Conservation (phyloP, 495 filamentous ascomycete species). For the Opeltia flavorubescens region DNA sequence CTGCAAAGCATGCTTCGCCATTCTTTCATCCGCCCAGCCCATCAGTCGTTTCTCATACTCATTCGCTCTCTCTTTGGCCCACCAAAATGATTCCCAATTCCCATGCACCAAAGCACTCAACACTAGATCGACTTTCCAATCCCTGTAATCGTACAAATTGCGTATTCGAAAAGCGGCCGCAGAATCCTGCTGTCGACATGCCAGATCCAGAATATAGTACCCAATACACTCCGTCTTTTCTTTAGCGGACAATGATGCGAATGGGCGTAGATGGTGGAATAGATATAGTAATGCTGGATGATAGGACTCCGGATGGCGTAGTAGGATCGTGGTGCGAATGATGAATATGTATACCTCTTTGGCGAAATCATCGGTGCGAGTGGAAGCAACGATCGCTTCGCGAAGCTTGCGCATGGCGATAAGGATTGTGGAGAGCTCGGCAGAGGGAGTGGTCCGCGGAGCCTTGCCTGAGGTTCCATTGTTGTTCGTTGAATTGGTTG, state of each 20-base stretch:
- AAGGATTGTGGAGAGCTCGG: constrained; percentile 44
- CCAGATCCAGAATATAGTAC: constrained; percentile 77
- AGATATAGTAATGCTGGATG: constrained; percentile 73
- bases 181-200: constrained; percentile 69
- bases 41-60: constrained; percentile 62
- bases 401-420: constrained; percentile 81
- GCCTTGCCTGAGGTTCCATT: constrained; percentile 14
- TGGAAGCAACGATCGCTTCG: constrained; percentile 67
- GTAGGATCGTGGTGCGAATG: constrained; percentile 56
- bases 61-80: constrained; percentile 55
- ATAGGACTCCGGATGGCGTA: constrained; percentile 73
- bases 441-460: constrained; percentile 23
- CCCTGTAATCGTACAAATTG: constrained; percentile 37
- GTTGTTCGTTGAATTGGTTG: constrained; percentile 1
- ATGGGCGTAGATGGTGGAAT: constrained; percentile 52
- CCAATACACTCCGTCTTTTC: constrained; percentile 65
- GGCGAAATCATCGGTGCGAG: constrained; percentile 43
- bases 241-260: constrained; percentile 43
- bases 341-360: constrained; percentile 26
- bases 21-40: constrained; percentile 58
- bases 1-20: constrained; percentile 62
- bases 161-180: constrained; percentile 53
- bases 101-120: constrained; percentile 60
- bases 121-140: constrained; percentile 48
- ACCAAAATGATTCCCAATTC: constrained; percentile 70